Percentiles rank a stretch among this genome's conserved stretches.
Evolutionary conservation across 768 basidiomycete genomes (phyloP).

Genomic region (Russula ochroleuca): DNA sequence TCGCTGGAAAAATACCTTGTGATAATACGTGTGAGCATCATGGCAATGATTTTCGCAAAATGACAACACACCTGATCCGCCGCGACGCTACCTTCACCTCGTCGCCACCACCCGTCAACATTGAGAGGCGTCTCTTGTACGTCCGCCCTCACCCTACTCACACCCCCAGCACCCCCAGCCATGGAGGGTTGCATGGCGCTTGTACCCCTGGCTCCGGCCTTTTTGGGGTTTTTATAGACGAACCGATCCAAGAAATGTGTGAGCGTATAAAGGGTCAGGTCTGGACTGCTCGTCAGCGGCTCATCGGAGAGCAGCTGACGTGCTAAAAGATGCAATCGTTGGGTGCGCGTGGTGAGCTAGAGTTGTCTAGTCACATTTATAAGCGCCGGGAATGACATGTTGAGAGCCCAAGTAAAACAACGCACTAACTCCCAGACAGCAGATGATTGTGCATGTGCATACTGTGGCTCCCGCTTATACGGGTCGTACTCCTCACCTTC

Average conservation of each 20-base stretch:
- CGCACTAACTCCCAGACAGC: conserved; percentile 90
- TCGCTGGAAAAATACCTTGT: conserved; percentile 83
- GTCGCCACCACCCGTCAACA: conserved; percentile 68
- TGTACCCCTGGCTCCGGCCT: conserved; percentile 60
- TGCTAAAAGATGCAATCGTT: conserved; percentile 78
- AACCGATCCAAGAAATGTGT: conserved; percentile 96
- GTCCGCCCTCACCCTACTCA: conserved; percentile 67
- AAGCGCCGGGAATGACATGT: neutral
- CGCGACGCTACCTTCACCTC: conserved; percentile 65
- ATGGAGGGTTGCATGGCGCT: conserved; percentile 96
- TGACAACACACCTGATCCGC: conserved; percentile 68
- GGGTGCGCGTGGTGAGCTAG: conserved; percentile 89
- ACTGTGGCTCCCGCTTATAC: conserved; percentile 85
- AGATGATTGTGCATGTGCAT: conserved; percentile 69
- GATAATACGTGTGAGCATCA: neutral
- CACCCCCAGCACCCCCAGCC: conserved; percentile 54
- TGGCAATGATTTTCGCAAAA: neutral
- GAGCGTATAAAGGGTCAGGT: conserved; percentile 89
- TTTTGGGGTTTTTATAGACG: conserved; percentile 95
- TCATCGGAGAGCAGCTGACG: conserved; percentile 69
- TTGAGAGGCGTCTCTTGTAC: conserved; percentile 56
- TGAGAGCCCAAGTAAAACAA: conserved; percentile 10
- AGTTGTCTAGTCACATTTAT: conserved; percentile 50
- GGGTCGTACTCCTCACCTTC: conserved; percentile 62
- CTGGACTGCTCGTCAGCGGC: conserved; percentile 76